Evolutionary conservation across 2,329 filamentous ascomycete species (phyloP).

Genomic region (Hypomyces rosellus): DNA sequence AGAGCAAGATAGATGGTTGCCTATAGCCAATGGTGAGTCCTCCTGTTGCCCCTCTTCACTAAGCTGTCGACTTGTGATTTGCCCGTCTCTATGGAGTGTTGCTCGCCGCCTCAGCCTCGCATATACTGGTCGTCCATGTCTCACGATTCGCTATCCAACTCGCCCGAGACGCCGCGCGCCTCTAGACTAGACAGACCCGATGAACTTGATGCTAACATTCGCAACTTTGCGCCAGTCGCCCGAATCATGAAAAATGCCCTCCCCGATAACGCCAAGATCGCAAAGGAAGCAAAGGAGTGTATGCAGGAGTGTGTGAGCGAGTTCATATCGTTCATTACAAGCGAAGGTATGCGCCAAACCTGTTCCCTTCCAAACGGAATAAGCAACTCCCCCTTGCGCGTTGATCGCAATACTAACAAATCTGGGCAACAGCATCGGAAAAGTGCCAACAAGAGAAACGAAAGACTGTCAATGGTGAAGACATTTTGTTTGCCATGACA

Average conservation of each 20-base stretch:
- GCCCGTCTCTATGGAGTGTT: conserved; percentile 23
- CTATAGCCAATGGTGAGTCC: conserved; percentile 98
- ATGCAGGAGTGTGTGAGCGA: conserved; percentile 99
- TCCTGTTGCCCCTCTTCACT: conserved; percentile 4
- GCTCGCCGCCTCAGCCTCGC: conserved; percentile 25
- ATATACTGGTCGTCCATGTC: conserved; percentile 48
- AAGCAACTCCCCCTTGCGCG: background rate
- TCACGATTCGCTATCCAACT: conserved; percentile 49
- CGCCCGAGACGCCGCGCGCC: conserved; percentile 42
- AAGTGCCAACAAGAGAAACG: conserved; percentile 99
- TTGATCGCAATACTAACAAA: background rate
- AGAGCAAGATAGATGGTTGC: conserved; percentile 98
- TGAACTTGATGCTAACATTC: conserved; percentile 82
- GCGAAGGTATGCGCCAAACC: conserved; percentile 66
- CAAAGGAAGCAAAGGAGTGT: conserved; percentile 98
- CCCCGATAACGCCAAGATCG: conserved; percentile 97
- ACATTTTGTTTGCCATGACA: conserved; percentile 98
- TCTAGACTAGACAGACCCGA: conserved; percentile 44
- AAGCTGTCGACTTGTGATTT: conserved; percentile 39
- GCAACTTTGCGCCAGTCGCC: conserved; percentile 91
- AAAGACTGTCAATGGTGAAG: conserved; percentile 98
- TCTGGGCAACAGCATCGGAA: conserved; percentile 70
- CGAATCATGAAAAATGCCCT: conserved; percentile 98
- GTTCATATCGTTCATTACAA: conserved; percentile 99
- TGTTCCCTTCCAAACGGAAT: background rate